These are phyloP conservation scores for Rhynchosporium agropyri DNA, from an alignment of 2,329 filamentous ascomycete species.

Conservation along the genomic window DNA sequence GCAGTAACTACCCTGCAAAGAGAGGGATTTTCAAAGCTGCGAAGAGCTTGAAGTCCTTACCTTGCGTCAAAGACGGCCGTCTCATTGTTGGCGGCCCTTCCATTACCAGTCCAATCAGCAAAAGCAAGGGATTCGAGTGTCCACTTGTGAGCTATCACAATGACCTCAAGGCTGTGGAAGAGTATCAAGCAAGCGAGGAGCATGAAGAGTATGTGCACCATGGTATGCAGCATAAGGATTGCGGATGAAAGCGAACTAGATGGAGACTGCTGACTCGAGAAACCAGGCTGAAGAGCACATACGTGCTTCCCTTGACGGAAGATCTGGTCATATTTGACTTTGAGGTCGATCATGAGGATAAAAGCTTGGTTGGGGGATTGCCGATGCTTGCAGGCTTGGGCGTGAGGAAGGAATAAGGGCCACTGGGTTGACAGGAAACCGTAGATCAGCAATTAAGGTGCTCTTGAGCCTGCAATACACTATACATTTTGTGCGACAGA, in stretches of 20 bases:
- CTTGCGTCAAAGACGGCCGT: slow-evolving; percentile 29
- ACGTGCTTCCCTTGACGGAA: slow-evolving; percentile 32
- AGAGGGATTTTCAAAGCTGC: slow-evolving; percentile 25
- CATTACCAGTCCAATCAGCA: slow-evolving; percentile 29
- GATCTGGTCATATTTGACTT: slow-evolving; percentile 34
- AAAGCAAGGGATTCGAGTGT: slow-evolving; percentile 32
- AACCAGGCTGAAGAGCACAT: slow-evolving; percentile 14
- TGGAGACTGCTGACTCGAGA: background rate
- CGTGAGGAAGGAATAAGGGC: background rate
- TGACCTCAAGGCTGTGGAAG: slow-evolving; percentile 25
- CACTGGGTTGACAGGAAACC: background rate
- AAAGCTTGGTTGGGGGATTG: slow-evolving; percentile 24
- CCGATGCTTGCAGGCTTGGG: slow-evolving; percentile 14
- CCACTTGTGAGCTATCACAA: slow-evolving; percentile 34
- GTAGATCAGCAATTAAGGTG: background rate
- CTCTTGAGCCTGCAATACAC: background rate
- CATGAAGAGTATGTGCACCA: slow-evolving; percentile 26
- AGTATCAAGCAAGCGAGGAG: slow-evolving; percentile 33
- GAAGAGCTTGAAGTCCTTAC: slow-evolving; percentile 28
- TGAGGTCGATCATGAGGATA: slow-evolving; percentile 31
- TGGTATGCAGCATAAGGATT: background rate
- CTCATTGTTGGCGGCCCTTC: slow-evolving; percentile 34
- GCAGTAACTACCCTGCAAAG: slow-evolving; percentile 25
- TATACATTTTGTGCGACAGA: background rate
- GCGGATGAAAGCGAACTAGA: background rate